Evolutionary conservation across 768 basidiomycete species (phyloP), one percentile per base, ranked within the genome.

Genomic region (Plicaturopsis crispa): DNA sequence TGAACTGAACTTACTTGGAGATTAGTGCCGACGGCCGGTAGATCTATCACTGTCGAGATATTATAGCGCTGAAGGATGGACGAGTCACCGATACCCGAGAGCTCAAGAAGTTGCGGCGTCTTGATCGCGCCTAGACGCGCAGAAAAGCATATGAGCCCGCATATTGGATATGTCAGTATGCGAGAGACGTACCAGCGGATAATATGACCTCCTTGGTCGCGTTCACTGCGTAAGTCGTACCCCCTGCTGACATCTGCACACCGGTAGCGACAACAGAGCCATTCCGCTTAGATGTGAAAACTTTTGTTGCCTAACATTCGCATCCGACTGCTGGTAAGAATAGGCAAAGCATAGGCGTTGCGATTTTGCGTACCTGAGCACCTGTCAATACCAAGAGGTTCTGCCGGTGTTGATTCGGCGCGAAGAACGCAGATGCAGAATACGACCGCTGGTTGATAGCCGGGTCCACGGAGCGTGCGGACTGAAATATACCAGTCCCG

Each of bases 171-270:
- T n/a, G n/a, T 5, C 18, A 10, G 18, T 16, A 20, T 13, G 6
- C 13, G 16, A 14, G 20, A n/a, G 37, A 31, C 32, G 43, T 53
- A 53, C 65, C 67, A 10, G 65, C 61, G 18, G 57, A 57, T 5
- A 75, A 50, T 33, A 76, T 67, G 31, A 75, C 70, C 48, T 78
- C 75, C 38, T 63, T 64, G 33, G 50, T 57, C 16, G 67, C 69
- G 19, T 55, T 56, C 16, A 64, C 68, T 13, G 49, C 48, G 43
- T 65, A 59, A 3, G 33, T 48, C 24, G 45, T 35, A 6, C 48
- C 59, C 12, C 47, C 46, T 14, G 50, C 20, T 21, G 58, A 51
- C 49, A 73, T 73, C 30, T 61, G 61, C 14, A 77, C 63, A 5
- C 67, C 67, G 17, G 55, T 60, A 3, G 71, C 73, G 20, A 51